phyloP scores from a whole-genome alignment of 176 grass and related monocot species.

The Triticum monococcum region DNA sequence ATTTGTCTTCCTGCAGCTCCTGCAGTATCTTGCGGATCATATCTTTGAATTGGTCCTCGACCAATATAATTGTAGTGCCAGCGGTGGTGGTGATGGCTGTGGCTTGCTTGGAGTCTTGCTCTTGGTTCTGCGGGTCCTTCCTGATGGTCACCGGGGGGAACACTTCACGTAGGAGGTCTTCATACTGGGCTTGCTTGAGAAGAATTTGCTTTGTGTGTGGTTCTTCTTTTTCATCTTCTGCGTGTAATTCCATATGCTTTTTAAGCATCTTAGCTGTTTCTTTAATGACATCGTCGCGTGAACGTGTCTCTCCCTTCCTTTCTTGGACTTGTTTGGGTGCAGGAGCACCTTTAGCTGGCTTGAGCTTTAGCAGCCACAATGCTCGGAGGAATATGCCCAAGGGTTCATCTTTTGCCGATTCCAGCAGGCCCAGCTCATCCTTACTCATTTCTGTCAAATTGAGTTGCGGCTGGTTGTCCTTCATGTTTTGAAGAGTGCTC shows the following conservation, averaged over 20 bases:
- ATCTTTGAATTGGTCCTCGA: background rate
- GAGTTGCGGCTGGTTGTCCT: rapidly evolving
- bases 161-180: background rate
- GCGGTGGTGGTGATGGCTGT: too few relatives aligned
- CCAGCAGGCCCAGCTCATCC: background rate
- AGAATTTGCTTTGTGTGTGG: background rate
- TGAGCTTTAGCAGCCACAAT: background rate
- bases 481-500: rapidly evolving
- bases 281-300: background rate
- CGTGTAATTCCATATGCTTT: background rate
- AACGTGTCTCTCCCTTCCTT: background rate
- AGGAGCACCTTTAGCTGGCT: background rate
- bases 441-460: too few relatives aligned
- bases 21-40: background rate
- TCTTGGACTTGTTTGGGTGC: background rate
- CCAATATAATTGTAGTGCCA: background rate
- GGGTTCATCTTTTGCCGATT: background rate
- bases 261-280: background rate
- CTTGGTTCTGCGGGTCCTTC: background rate
- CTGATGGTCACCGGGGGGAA: background rate
- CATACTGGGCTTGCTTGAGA: background rate
- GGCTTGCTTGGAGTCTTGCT: background rate
- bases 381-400: background rate
- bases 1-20: background rate
- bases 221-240: background rate